phyloP scores from a whole-genome alignment of 1,284 basidiomycete species.

The Violaceomyces palustris region DNA sequence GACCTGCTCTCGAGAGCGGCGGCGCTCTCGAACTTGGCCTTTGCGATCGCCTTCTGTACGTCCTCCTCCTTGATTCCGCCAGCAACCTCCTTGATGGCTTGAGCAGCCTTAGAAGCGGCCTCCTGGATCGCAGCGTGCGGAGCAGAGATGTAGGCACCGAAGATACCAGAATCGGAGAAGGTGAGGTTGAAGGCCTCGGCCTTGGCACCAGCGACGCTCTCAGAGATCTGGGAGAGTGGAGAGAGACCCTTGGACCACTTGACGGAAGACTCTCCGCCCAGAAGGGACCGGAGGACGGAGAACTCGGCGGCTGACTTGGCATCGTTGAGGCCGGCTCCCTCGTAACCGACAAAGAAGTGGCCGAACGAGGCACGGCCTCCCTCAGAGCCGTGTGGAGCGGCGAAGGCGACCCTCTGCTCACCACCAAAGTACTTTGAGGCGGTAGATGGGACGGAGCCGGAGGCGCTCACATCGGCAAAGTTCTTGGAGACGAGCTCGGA shows the following conservation, averaged over 20 bases:
- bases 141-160: constrained; percentile 46
- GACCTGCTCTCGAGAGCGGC: constrained; percentile 36
- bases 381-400: constrained; percentile 41
- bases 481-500: constrained; percentile 32
- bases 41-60: constrained; percentile 39
- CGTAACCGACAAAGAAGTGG: constrained; percentile 49
- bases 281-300: constrained; percentile 44
- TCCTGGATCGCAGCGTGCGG: constrained; percentile 30
- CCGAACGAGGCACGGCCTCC: constrained; percentile 31
- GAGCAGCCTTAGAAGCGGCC: constrained; percentile 32
- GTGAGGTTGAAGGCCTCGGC: constrained; percentile 47
- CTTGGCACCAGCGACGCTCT: constrained; percentile 24
- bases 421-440: constrained; percentile 51
- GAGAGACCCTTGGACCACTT: constrained; percentile 49
- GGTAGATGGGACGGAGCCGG: constrained; percentile 14
- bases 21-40: constrained; percentile 49
- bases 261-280: constrained; percentile 46
- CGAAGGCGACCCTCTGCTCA: constrained; percentile 43
- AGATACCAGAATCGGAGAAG: constrained; percentile 45
- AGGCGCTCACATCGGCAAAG: constrained; percentile 33
- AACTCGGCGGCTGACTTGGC: constrained; percentile 31
- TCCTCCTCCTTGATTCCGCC: constrained; percentile 35
- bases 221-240: constrained; percentile 33
- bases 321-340: constrained; percentile 36
- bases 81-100: constrained; percentile 44